Conservation (phyloP, 2,329 filamentous ascomycete species). For the Pochonia chlamydosporia region DNA sequence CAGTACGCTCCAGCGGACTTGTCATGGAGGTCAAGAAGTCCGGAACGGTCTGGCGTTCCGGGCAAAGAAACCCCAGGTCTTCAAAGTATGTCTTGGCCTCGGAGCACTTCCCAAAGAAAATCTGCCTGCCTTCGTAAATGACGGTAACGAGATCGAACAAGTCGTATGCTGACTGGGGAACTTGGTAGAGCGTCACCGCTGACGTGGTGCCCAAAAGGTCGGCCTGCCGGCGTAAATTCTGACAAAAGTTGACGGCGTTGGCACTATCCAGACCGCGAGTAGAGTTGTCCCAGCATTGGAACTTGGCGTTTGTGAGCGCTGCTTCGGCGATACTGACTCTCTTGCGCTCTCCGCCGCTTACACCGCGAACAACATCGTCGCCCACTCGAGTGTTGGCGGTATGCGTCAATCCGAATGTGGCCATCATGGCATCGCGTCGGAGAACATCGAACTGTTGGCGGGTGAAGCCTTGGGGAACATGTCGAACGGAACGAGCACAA, state of each 20-base stretch:
- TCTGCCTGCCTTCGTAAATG: conserved; percentile 61
- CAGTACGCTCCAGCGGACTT: conserved; percentile 27
- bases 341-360: conserved; percentile 71
- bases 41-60: conserved; percentile 51
- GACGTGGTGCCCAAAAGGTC: too few relatives aligned
- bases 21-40: conserved; percentile 56
- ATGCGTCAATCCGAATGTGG: conserved; percentile 45
- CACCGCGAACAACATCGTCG: conserved; percentile 59
- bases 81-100: conserved; percentile 57
- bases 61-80: conserved; percentile 47
- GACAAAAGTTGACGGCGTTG: conserved; percentile 20
- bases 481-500: conserved; percentile 41
- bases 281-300: conserved; percentile 20
- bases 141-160: conserved; percentile 58
- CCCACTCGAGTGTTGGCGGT: conserved; percentile 64
- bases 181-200: too few relatives aligned
- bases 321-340: conserved; percentile 72
- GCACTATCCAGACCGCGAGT: conserved; percentile 18
- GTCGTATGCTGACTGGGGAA: conserved; percentile 18
- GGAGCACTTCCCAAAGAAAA: conserved; percentile 56
- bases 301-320: neutral
- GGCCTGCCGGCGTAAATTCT: neutral
- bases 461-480: too few relatives aligned
- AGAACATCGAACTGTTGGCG: too few relatives aligned
- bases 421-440: neutral